Conservation (phyloP, 441 rosid species). For the Pelargonium myrrhifolium region DNA sequence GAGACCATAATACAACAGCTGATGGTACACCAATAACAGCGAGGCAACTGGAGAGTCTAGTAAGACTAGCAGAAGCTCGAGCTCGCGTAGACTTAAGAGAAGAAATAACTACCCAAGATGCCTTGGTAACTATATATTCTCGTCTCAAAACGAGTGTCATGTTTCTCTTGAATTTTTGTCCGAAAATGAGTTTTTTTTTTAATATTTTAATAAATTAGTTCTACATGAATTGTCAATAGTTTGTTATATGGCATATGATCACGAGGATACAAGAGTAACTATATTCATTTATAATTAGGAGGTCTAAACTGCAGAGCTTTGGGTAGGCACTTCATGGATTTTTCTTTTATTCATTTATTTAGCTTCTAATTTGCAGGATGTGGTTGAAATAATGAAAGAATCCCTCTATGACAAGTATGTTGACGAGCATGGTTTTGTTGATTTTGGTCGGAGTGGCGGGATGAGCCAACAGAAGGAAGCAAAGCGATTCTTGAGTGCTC, state of each 20-base stretch:
- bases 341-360: constrained; percentile 10
- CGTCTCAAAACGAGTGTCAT: no score
- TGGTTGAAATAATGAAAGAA: constrained; percentile 94
- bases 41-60: constrained; percentile 92
- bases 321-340: not conserved
- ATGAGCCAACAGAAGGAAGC: constrained; percentile 99
- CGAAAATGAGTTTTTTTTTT: no score
- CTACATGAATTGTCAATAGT: no score
- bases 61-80: constrained; percentile 89
- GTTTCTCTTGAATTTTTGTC: no score
- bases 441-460: constrained; percentile 93
- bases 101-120: constrained; percentile 87
- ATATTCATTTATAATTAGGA: no score
- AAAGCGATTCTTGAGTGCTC: constrained; percentile 85
- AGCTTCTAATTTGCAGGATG: constrained; percentile 55
- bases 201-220: no score
- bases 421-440: constrained; percentile 91
- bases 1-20: constrained; percentile 86
- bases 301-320: not conserved
- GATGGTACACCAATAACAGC: constrained; percentile 96
- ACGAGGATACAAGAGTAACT: no score
- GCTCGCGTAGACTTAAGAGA: constrained; percentile 93
- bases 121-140: constrained; percentile 35
- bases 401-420: constrained; percentile 82
- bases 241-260: no score